Evolutionary conservation across 345 rosid genomes (phyloP), one percentile per base, ranked within the genome.

Genomic region (Eucalyptus virginea): DNA sequence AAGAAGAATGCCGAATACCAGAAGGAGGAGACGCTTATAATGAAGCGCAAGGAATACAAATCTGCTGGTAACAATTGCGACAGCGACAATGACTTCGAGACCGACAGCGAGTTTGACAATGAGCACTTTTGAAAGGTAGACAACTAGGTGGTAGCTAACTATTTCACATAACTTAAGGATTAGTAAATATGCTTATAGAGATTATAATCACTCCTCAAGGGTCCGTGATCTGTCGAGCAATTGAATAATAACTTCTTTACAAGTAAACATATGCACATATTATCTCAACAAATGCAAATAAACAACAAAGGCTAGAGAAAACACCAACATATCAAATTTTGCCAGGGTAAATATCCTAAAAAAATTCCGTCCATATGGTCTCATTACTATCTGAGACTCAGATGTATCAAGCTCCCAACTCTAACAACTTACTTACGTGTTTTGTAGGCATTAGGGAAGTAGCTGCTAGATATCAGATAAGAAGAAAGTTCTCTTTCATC

Each of bases 121-220:
- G 94, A 93, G 8, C 88, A 87, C 45, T 88, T 87, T 30, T 91
- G 86, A 15, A 83, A 30, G 72, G 72, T 65, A 65, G 94, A 91
- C 60, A 37, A 88, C 90, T 80, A 47, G 2, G 26, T 85, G 7
- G 32, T 49, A 42, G 34, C 28, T n/a, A 65, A n/a, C 19, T 65
- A 14, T 62, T 62, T 62, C 69, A 6, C 69, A 14, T 65, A 8
- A 65, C 72, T 65, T 15, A 7, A 65, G 37, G 11, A 13, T 45
- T 85, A 26, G 13, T 50, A 19, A 65, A 65, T 65, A 65, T 65
- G 72, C 19, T 65, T 65, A 65, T 15, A 65, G 15, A n/a, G 72
- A 65, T 58, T 12, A 12, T 65, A 65, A 60, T 60, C 32, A 60
- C 67, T 60, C 67, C 67, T 60, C 67, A 60, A 28, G 67, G 32